Evolutionary conservation across 2,329 filamentous ascomycete genomes (phyloP).

Genomic region (Alternaria dauci): DNA sequence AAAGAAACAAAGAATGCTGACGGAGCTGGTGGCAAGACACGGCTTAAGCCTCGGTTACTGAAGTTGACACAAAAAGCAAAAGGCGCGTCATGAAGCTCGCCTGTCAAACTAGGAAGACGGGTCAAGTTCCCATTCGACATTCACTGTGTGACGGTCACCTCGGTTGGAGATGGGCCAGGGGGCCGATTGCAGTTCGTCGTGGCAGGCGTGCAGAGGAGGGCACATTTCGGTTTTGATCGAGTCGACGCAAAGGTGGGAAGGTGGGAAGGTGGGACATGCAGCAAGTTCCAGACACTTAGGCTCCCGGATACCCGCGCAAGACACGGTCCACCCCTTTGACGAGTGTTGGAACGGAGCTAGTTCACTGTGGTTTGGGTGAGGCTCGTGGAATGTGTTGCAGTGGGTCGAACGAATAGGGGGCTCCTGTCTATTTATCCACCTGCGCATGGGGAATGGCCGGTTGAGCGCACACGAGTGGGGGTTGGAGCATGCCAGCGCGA

Average conservation of each 20-base stretch:
- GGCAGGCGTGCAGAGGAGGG: slow-evolving; percentile 6
- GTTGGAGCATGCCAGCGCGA: not conserved
- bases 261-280: slow-evolving; percentile 9
- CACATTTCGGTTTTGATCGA: slow-evolving; percentile 6
- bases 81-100: not conserved
- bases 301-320: not conserved
- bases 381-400: slow-evolving; percentile 8
- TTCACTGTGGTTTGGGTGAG: not conserved
- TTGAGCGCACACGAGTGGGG: not conserved
- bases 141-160: slow-evolving; percentile 3
- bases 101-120: slow-evolving; percentile 29
- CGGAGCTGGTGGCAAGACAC: slow-evolving; percentile 8
- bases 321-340: slow-evolving; percentile 3
- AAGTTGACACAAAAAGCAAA: slow-evolving; percentile 9
- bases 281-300: slow-evolving; percentile 2
- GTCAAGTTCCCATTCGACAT: slow-evolving; percentile 25
- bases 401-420: slow-evolving; percentile 2
- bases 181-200: slow-evolving; percentile 5
- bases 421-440: slow-evolving; percentile 3
- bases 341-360: not conserved
- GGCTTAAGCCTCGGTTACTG: slow-evolving; percentile 7
- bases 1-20: slow-evolving; percentile 1
- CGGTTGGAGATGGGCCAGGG: slow-evolving; percentile 9
- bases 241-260: slow-evolving; percentile 10
- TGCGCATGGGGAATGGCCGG: slow-evolving; percentile 6